Evolutionary conservation across 495 filamentous ascomycete species (phyloP), one percentile per base, ranked within the genome.

Genomic region (Tirmania nivea): DNA sequence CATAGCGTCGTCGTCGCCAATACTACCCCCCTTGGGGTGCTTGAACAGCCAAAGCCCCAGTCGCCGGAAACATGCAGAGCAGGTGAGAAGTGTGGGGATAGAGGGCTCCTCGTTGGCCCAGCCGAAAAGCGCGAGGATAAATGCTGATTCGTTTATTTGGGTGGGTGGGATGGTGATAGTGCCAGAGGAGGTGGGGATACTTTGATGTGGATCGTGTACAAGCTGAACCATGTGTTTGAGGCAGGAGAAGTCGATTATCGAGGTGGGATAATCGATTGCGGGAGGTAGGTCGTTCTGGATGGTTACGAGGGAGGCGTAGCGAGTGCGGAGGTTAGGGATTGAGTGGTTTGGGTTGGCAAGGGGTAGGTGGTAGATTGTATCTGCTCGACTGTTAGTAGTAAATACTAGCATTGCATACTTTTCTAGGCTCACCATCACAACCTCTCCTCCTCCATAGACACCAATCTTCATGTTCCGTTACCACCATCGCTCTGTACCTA

Each of bases 11-110:
- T 56, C 59, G 20, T 59, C 54, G 9, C 53, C 60, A 34, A 51
- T 49, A 8, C 55, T n/a, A 31, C 39, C 54, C 10, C n/a, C 12
- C 50, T 37, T 49, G 25, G 55, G 54, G 51, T 55, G 52, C 16
- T 79, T 83, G 69, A 93, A 97, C 68, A 97, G 79, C 90, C 90
- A 97, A 8, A 97, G 74, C 0, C 92, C 90, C 0, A 96, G 71
- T 8, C 86, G 78, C 55, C 88, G 78, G 60, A 94, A 86, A 63
- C 90, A 97, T 37, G 81, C 81, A 49, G 75, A 69, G 64, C 90
- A 97, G 0, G 76, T 78, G 14, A 79, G 79, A n/a, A 86, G 68
- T 48, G 79, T 83, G 3, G 79, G 73, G 54, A 78, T 73, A 17
- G 75, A 72, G 34, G 74, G 73, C 62, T 84, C 79, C 21, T 81